Base-by-base conservation (phyloP, 2,329 filamentous ascomycete genomes). In the Talaromyces sp. region DNA sequence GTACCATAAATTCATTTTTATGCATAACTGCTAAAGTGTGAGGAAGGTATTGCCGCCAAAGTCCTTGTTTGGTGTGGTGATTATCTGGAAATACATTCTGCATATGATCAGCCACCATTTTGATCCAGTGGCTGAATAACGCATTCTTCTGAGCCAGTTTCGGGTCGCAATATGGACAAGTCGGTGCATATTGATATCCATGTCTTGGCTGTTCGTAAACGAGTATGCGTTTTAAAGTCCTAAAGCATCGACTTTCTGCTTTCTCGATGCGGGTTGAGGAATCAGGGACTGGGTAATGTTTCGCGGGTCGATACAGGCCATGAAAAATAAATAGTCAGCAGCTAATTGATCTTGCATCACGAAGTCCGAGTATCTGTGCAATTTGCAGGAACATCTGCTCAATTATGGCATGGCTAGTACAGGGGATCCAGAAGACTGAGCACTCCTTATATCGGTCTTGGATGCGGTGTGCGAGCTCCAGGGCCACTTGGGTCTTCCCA, bases 231-330 rank as follows among this genome's bases (percentile, higher is more conserved):
- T 52, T 9, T 33, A 10, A 2, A 52, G 31, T 1, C 49, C 25
- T 0, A 52, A n/a, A 3, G 49, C 49, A 17, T 52, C 25, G 13
- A 11, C 8, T 19, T 72, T 37, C 9, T 10, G 5, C 2, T 25
- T 1, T 1, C 67, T 71, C 1, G 72, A 69, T 1, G 41, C 15
- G 0, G 33, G 6, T 7, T 52, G 31, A 0, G 71, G 73, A 57
- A 80, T 68, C 47, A 80, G 68, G 0, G 74, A 76, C 35, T 66
- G 64, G 2, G 75, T 74, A 64, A 80, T 77, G 43, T 73, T 68
- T 33, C 69, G 70, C 22, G 70, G 67, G 45, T 72, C 58, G 25
- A 77, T 68, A 65, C 74, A 78, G 11, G 74, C 70, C 69, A 79
- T 76, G 17, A 75, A 74, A 11, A 69, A 76, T 25, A 80, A 69